A percentile compares a stretch with the other conserved stretches of the same genome.
These are phyloP conservation scores for maize (Zea mays) DNA, from an alignment of 176 grass and related monocot genomes.

Conservation along the genomic window Zm-B73-REFERENCE-NAM-5.0 NC_050096.1:284928001-284928500, in stretches of 20 bases:
- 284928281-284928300: slow-evolving; percentile 77
- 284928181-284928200: slow-evolving; percentile 83
- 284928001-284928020: slow-evolving; percentile 64
- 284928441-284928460: not conserved
- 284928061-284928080: slow-evolving; percentile 29
- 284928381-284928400: not conserved
- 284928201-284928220: slow-evolving; percentile 82
- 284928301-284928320: slow-evolving; percentile 45
- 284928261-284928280: slow-evolving; percentile 88
- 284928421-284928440: not conserved
- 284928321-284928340: slow-evolving; percentile 60
- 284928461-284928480: not conserved
- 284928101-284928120: slow-evolving; percentile 99
- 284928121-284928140: slow-evolving; percentile 91
- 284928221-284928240: slow-evolving; percentile 74
- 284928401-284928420: not conserved
- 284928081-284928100: slow-evolving; percentile 54
- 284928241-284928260: slow-evolving; percentile 84
- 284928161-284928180: slow-evolving; percentile 98
- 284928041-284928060: slow-evolving; percentile 21
- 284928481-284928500: slow-evolving; percentile 9
- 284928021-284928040: slow-evolving; percentile 32
- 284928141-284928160: slow-evolving; percentile 80
- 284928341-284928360: slow-evolving; percentile 23
- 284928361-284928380: not conserved